These are phyloP conservation scores for Podila epigama DNA, from an alignment of 192 early-diverging fungal species.

Conservation along the genomic window DNA sequence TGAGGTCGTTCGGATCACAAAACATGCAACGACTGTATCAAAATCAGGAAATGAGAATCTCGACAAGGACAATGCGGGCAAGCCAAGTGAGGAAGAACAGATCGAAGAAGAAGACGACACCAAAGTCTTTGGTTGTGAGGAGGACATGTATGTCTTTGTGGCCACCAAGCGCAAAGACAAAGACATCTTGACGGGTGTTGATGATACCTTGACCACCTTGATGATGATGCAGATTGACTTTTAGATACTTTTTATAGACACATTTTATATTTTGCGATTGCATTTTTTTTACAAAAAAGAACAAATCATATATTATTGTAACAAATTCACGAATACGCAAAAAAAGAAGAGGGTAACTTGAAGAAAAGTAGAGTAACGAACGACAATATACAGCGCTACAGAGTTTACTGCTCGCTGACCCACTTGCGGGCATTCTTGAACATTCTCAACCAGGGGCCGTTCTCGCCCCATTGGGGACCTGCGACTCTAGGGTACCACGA, in stretches of 20 bases:
- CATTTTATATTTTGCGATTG: too few relatives aligned
- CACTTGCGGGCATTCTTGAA: constrained; percentile 93
- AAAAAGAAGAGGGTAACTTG: background rate
- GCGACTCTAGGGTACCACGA: constrained; percentile 78
- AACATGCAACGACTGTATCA: background rate
- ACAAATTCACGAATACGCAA: background rate
- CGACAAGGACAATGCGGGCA: background rate
- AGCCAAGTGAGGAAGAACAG: background rate
- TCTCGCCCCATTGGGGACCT: constrained; percentile 67
- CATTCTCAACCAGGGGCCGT: constrained; percentile 90
- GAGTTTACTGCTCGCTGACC: constrained; percentile 59
- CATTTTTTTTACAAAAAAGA: background rate
- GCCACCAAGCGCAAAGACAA: constrained; percentile 48
- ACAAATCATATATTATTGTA: background rate
- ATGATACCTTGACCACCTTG: constrained; percentile 58
- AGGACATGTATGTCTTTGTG: constrained; percentile 49
- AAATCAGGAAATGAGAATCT: too few relatives aligned
- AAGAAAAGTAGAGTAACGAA: background rate
- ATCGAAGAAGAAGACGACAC: constrained; percentile 6
- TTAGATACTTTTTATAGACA: too few relatives aligned
- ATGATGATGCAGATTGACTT: constrained; percentile 50
- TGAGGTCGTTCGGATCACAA: constrained; percentile 48
- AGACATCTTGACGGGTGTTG: constrained; percentile 38
- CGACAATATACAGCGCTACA: background rate
- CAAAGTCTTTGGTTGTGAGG: constrained; percentile 48